phyloP scores from a whole-genome alignment of 2,329 filamentous ascomycete species.

The Arachnomyces sp. region DNA sequence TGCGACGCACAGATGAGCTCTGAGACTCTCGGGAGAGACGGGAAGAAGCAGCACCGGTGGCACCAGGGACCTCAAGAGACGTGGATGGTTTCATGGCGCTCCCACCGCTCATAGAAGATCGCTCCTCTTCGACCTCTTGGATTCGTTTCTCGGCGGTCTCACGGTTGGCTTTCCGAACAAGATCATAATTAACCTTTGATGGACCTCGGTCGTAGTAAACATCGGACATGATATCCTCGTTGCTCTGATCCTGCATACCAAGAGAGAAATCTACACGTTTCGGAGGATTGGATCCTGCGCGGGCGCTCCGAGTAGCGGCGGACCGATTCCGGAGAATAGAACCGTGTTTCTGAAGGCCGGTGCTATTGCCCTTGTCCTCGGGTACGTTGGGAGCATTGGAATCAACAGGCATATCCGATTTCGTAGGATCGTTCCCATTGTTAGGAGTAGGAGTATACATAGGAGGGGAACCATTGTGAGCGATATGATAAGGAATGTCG shows the following conservation, averaged over 20 bases:
- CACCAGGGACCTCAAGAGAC: slow-evolving; percentile 19
- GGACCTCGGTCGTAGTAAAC: slow-evolving; percentile 52
- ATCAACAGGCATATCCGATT: slow-evolving; percentile 23
- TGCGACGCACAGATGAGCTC: slow-evolving; percentile 42
- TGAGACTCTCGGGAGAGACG: slow-evolving; percentile 15
- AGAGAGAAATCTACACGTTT: slow-evolving; percentile 65
- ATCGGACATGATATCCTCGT: slow-evolving; percentile 55
- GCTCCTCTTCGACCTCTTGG: slow-evolving; percentile 27
- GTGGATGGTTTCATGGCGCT: neutral
- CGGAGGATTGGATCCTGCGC: slow-evolving; percentile 53
- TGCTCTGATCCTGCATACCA: slow-evolving; percentile 54
- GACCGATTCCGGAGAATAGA: slow-evolving; percentile 51
- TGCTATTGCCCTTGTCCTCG: slow-evolving; percentile 26
- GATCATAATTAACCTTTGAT: slow-evolving; percentile 34
- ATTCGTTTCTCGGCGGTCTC: slow-evolving; percentile 32
- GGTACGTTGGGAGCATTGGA: slow-evolving; percentile 15
- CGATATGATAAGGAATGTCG: slow-evolving; percentile 58
- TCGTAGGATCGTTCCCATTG: slow-evolving; percentile 38
- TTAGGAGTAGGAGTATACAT: slow-evolving; percentile 40
- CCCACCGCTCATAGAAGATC: slow-evolving; percentile 16
- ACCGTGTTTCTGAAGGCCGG: slow-evolving; percentile 29
- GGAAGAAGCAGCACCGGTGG: slow-evolving; percentile 8
- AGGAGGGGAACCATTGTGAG: slow-evolving; percentile 39
- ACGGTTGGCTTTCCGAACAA: slow-evolving; percentile 33
- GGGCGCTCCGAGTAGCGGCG: slow-evolving; percentile 28